Evolutionary conservation across 208 protist species (phyloP), one percentile per base, ranked within the genome.

Genomic region (Wallacemonas sp.): DNA sequence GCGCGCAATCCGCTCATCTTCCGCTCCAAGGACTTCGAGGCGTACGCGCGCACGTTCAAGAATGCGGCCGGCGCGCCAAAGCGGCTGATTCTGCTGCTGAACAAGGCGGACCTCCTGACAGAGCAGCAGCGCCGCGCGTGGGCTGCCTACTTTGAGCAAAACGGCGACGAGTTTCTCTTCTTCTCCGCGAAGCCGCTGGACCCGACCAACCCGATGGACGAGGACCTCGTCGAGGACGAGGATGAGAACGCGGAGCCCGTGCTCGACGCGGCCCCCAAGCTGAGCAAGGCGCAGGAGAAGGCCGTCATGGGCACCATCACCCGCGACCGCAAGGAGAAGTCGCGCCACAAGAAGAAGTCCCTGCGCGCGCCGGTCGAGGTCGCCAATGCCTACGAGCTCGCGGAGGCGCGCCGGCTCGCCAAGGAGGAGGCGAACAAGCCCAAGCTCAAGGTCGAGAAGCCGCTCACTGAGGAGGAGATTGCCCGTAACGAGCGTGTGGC

Each of bases 71-170:
- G 70, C 32, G 75, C 71, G n/a, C 50, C 81, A n/a, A 94, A 98
- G 82, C 67, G 69, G 49, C 76, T 89, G 36, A 64, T 99, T 1
- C 78, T 99, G 29, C 79, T 99, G 4, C 68, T 99, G 4, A 99
- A 99, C 92, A 99, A 99, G 81, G 87, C 99, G 0, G 99, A 99
- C 74, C 78, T 99, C 28, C 84, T 99, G 2, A 98, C 97, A 5
- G 82, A 96, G 49, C 41, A 67, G 49, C 97, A 99, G 74, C 87
- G 98, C 18, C 65, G 49, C 28, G 82, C 70, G 38, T 99, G 98
- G 98, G 93, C 95, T 26, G 69, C 59, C 18, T 99, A 99, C 76
- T 98, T 99, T 62, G 57, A 74, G 23, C 39, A 42, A 1, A 57
- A 93, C 29, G 82, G 77, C 18, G 91, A 98, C 45, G 38, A 67